Conservation (phyloP, 306 rosid genomes). For the Mimosa bimucronata region DNA sequence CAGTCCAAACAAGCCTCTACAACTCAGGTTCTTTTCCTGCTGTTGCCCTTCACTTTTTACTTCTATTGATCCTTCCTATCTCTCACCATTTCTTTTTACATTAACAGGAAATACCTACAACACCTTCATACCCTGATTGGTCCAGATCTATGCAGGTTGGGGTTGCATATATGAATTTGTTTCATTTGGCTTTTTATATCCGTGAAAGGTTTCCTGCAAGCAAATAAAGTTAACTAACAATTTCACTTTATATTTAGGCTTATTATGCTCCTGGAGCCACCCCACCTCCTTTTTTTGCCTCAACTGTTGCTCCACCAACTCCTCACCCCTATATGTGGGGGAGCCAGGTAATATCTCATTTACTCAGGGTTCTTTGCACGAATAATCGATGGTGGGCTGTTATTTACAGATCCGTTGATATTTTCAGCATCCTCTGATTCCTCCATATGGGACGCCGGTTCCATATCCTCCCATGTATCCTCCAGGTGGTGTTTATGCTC, state of each 20-base stretch:
- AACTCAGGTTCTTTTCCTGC: constrained; percentile 59
- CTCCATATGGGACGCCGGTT: constrained; percentile 94
- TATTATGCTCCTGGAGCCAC: constrained; percentile 89
- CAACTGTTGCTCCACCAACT: constrained; percentile 84
- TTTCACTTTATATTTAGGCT: constrained; percentile 65
- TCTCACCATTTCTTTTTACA: constrained; percentile 22
- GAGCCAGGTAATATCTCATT: constrained; percentile 62
- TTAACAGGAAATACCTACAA: constrained; percentile 66
- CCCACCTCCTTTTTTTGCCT: constrained; percentile 87
- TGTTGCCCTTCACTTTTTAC: not conserved
- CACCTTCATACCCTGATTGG: constrained; percentile 93
- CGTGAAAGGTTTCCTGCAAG: constrained; percentile 12
- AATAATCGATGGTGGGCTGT: constrained; percentile 12
- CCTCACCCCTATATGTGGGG: constrained; percentile 99
- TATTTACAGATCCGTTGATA: constrained; percentile 21
- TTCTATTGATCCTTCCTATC: constrained; percentile 1
- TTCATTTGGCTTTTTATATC: constrained; percentile 13
- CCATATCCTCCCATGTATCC: constrained; percentile 95
- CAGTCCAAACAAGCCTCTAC: constrained; percentile 67
- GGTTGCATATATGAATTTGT: constrained; percentile 31
- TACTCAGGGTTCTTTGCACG: constrained; percentile 20
- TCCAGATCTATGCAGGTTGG: constrained; percentile 90
- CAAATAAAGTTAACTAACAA: constrained; percentile 38
- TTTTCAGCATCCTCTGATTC: constrained; percentile 89
- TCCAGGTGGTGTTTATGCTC: constrained; percentile 90